Percentiles rank a stretch among this genome's conserved stretches.
Conservation (phyloP, 768 basidiomycete species). For the Tylopilus rubrobrunneus region DNA sequence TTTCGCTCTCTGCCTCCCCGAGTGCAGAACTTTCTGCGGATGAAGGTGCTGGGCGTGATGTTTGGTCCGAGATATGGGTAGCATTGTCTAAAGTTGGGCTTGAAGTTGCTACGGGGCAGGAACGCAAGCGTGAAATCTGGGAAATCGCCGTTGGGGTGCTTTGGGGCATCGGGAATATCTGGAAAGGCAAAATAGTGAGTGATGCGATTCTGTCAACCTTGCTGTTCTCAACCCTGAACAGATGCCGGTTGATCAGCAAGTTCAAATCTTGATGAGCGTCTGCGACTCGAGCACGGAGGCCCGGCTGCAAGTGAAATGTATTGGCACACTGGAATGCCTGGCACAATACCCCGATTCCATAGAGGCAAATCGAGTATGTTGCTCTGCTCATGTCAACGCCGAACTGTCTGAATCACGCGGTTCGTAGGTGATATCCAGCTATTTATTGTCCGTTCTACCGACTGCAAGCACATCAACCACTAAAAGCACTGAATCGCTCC, state of each 20-base stretch:
- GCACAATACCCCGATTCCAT: constrained; percentile 65
- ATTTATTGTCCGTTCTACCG: constrained; percentile 63
- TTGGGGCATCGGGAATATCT: constrained; percentile 82
- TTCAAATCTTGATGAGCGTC: constrained; percentile 62
- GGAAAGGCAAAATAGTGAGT: constrained; percentile 63
- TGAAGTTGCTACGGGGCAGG: constrained; percentile 58
- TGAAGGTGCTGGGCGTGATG: constrained; percentile 41
- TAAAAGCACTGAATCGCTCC: constrained; percentile 59
- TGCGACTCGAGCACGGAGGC: constrained; percentile 54
- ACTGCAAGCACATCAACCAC: constrained; percentile 35
- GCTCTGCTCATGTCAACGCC: constrained; percentile 10
- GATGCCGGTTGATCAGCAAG: constrained; percentile 59
- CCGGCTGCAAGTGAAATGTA: constrained; percentile 64
- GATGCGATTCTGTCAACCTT: neutral
- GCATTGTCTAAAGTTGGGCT: constrained; percentile 58
- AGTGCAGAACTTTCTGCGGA: constrained; percentile 42
- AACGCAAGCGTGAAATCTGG: constrained; percentile 72
- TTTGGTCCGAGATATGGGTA: constrained; percentile 69
- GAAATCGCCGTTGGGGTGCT: constrained; percentile 75
- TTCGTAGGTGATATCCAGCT: constrained; percentile 55
- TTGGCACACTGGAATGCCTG: constrained; percentile 82
- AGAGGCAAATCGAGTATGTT: constrained; percentile 47
- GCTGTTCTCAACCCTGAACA: constrained; percentile 22
- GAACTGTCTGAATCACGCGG: neutral
- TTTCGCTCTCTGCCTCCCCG: constrained; percentile 58